phyloP scores from a whole-genome alignment of 129 eudicot genomes.

The Silybum marianum region DNA sequence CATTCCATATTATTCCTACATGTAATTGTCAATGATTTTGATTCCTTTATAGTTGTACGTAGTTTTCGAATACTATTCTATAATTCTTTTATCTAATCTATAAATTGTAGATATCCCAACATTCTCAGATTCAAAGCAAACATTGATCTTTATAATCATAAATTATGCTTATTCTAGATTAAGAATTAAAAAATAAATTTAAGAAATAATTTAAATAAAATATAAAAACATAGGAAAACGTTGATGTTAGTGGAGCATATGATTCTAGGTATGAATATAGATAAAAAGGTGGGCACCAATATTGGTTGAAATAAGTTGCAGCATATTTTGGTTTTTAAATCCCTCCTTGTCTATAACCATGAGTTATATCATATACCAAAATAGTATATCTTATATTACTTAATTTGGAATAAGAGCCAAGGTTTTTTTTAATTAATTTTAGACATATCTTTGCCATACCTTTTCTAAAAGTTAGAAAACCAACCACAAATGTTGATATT shows the following conservation, averaged over 20 bases:
- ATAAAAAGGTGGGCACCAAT: slow-evolving; percentile 29
- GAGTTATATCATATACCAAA: slow-evolving; percentile 12
- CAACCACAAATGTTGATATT: background rate
- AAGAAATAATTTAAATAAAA: background rate
- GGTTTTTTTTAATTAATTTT: background rate
- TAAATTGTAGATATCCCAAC: background rate
- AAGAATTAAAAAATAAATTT: background rate
- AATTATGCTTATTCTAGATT: slow-evolving; percentile 9
- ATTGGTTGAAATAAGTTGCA: slow-evolving; percentile 22
- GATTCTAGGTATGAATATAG: slow-evolving; percentile 28
- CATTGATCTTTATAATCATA: slow-evolving; percentile 10
- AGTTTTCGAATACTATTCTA: slow-evolving; percentile 19
- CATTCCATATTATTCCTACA: background rate
- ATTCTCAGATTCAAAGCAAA: slow-evolving; percentile 5
- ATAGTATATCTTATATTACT: slow-evolving; percentile 8
- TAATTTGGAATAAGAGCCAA: background rate
- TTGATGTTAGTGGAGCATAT: slow-evolving; percentile 36
- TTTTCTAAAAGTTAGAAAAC: background rate
- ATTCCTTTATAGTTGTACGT: slow-evolving; percentile 5
- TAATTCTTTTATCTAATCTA: slow-evolving; percentile 11
- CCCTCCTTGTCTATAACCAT: slow-evolving; percentile 19
- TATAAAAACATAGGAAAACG: background rate
- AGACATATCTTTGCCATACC: background rate
- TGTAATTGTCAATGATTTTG: slow-evolving; percentile 11
- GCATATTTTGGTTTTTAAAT: slow-evolving; percentile 6